Percentiles rank a stretch among this genome's conserved stretches.
Conservation (phyloP, 148 eudicot species). For the Rhododendron griersonianum region DNA sequence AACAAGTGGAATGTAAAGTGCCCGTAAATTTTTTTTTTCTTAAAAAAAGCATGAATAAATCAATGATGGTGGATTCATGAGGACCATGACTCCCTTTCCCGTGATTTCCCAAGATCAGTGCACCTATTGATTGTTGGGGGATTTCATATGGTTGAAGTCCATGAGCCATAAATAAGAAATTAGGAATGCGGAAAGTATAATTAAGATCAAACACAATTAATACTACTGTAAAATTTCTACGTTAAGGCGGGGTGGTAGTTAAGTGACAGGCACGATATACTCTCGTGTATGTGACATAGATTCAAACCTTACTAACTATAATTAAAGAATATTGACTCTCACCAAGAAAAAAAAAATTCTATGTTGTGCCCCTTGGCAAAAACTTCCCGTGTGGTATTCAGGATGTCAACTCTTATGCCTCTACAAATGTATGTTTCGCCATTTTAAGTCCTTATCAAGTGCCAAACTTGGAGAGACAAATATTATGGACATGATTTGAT, state of each 20-base stretch:
- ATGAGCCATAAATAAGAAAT: neutral
- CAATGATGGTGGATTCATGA: neutral
- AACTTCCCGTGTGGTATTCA: neutral
- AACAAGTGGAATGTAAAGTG: constrained; percentile 11
- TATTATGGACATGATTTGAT: neutral
- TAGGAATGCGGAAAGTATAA: neutral
- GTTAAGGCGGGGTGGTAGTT: no score
- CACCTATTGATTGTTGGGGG: neutral
- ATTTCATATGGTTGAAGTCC: neutral
- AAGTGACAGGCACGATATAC: no score
- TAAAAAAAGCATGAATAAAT: neutral
- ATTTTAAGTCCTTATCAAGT: neutral
- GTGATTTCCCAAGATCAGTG: neutral
- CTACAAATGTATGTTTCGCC: neutral
- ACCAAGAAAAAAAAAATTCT: neutral
- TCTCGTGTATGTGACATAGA: neutral
- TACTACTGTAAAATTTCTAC: neutral
- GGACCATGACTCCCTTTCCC: neutral
- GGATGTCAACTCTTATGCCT: neutral
- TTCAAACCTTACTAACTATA: neutral
- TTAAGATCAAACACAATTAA: neutral
- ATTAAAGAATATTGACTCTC: neutral
- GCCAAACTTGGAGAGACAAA: neutral
- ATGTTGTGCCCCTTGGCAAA: neutral
- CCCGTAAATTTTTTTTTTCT: no score